phyloP scores from a whole-genome alignment of 2,329 filamentous ascomycete genomes.

The Teratosphaeria destructans region DNA sequence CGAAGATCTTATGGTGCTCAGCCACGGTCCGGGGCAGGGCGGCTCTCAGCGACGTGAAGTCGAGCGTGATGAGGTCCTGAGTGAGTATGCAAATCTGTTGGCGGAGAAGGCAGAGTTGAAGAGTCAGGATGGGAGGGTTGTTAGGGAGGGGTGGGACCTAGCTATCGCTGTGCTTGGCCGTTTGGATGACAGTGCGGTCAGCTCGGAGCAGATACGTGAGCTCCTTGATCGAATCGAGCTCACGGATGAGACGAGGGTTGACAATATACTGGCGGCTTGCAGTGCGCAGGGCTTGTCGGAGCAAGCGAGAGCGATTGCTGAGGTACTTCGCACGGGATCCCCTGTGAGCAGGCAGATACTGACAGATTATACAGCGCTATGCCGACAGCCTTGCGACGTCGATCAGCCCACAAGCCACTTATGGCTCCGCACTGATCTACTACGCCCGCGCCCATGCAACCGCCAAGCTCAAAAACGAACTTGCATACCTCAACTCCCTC shows the following conservation, averaged over 20 bases:
- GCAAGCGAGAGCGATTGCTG: slow-evolving; percentile 70
- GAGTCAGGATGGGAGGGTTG: slow-evolving; percentile 21
- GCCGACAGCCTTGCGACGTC: slow-evolving; percentile 66
- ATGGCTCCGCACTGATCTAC: slow-evolving; percentile 80
- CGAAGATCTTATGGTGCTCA: slow-evolving; percentile 76
- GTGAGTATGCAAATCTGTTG: slow-evolving; percentile 63
- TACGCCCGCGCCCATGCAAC: slow-evolving; percentile 75
- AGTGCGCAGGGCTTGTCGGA: slow-evolving; percentile 66
- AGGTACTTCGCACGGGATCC: slow-evolving; percentile 46
- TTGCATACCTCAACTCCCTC: slow-evolving; percentile 78
- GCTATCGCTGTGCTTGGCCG: slow-evolving; percentile 73
- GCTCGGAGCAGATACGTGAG: slow-evolving; percentile 62
- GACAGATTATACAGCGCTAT: slow-evolving; percentile 51
- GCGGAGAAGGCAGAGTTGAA: slow-evolving; percentile 24
- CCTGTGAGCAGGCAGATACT: slow-evolving; percentile 7
- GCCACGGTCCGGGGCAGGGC: slow-evolving; percentile 46
- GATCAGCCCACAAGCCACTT: slow-evolving; percentile 44
- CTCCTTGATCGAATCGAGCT: slow-evolving; percentile 65
- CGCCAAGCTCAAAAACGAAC: slow-evolving; percentile 70
- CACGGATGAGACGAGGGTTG: slow-evolving; percentile 59
- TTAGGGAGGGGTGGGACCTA: slow-evolving; percentile 70
- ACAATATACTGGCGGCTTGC: slow-evolving; percentile 71
- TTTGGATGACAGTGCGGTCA: slow-evolving; percentile 61
- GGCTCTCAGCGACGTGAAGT: slow-evolving; percentile 54
- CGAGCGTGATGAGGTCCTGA: slow-evolving; percentile 72